Percentiles rank a stretch among this genome's conserved stretches.
Evolutionary conservation across 108 stramenopile species (phyloP).

Genomic region (Hondaea fermentalgiana): DNA sequence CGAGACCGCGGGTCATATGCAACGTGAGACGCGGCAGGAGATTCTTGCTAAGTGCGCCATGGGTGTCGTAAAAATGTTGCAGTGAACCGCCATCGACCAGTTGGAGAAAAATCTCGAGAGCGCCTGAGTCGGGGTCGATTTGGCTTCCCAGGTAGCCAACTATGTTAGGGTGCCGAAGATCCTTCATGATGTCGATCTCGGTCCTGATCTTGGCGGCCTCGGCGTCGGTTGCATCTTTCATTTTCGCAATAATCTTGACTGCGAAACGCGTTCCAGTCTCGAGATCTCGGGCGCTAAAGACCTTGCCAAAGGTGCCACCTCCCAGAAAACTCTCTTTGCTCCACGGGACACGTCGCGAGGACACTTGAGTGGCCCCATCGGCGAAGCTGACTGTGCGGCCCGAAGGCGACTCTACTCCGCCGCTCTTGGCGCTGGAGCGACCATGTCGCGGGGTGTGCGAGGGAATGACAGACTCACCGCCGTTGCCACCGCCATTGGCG

Average conservation of each 20-base stretch:
- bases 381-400: not conserved
- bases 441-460: no score
- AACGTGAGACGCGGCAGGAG: not conserved
- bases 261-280: not conserved
- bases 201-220: not conserved
- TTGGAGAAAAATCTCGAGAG: not conserved
- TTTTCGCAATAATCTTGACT: not conserved
- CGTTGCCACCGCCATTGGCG: no score
- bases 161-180: not conserved
- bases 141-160: not conserved
- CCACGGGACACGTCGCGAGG: not conserved
- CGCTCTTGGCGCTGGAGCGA: no score
- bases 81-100: not conserved
- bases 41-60: not conserved
- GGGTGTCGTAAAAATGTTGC: not conserved
- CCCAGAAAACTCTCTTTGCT: not conserved
- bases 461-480: no score
- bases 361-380: not conserved
- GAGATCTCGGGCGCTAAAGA: not conserved
- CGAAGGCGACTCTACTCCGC: no score
- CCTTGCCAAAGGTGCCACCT: not conserved
- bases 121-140: not conserved
- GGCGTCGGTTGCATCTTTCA: not conserved
- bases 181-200: not conserved
- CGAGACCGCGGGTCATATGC: constrained; percentile 22